Evolutionary conservation across 345 rosid species (phyloP).

Genomic region (Eucalyptus polyanthemos): DNA sequence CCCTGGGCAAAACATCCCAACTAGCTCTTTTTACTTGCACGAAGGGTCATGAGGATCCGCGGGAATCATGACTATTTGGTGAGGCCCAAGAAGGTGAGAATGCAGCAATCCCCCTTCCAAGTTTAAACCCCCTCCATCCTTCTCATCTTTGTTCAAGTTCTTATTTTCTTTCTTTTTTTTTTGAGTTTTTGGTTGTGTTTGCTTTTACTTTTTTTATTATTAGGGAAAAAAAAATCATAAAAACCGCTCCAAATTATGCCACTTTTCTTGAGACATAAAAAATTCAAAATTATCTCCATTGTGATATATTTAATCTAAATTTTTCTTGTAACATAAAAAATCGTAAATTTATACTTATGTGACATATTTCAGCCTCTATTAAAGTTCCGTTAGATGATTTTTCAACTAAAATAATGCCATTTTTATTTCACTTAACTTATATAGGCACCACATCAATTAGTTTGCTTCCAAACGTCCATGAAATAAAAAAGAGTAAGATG

Average conservation of each 20-base stretch:
- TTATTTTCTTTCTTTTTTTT: background rate
- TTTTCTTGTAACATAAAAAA: no score
- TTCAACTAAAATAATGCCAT: no score
- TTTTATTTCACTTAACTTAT: no score
- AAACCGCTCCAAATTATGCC: no score
- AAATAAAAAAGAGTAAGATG: no score
- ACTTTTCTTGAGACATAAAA: no score
- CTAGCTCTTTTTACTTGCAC: background rate
- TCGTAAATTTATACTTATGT: no score
- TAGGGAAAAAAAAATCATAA: no score
- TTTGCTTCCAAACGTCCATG: fast-evolving
- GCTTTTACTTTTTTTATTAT: background rate
- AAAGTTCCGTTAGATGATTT: fast-evolving
- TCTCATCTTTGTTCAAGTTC: background rate
- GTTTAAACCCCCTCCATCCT: background rate
- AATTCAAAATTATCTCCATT: no score
- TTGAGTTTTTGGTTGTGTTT: background rate
- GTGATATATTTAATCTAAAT: no score
- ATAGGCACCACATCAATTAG: no score
- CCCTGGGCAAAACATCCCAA: background rate
- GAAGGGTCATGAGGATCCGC: fast-evolving
- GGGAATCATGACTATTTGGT: background rate
- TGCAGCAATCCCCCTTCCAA: background rate
- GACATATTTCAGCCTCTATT: no score
- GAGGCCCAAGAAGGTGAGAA: background rate